Evolutionary conservation across 2,329 filamentous ascomycete species (phyloP).

Genomic region (Biscogniauxia mediterranea): DNA sequence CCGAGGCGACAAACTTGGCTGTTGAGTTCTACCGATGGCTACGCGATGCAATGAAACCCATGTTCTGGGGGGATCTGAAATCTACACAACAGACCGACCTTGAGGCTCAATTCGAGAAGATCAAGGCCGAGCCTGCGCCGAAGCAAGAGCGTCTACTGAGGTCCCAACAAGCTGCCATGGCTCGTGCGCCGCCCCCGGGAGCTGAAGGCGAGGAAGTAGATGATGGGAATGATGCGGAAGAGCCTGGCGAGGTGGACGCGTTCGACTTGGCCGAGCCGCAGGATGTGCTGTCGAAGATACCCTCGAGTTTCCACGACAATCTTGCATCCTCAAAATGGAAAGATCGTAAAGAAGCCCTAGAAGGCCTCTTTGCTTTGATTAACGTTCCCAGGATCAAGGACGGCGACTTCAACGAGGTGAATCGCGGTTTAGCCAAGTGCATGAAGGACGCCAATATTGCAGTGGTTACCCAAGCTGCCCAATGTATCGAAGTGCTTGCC

Average conservation of each 20-base stretch:
- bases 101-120: constrained; percentile 89
- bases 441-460: constrained; percentile 99
- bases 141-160: constrained; percentile 88
- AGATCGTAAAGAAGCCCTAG: constrained; percentile 90
- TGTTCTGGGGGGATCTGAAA: constrained; percentile 96
- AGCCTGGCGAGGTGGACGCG: constrained; percentile 71
- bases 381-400: constrained; percentile 93
- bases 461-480: constrained; percentile 88
- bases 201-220: constrained; percentile 58
- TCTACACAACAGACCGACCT: constrained; percentile 92
- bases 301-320: constrained; percentile 78
- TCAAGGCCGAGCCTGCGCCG: constrained; percentile 81
- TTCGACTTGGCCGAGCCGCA: constrained; percentile 84
- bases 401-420: constrained; percentile 80
- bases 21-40: constrained; percentile 97
- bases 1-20: constrained; percentile 85
- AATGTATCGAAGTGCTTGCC: constrained; percentile 85
- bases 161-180: constrained; percentile 83
- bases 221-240: constrained; percentile 58
- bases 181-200: constrained; percentile 61
- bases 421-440: constrained; percentile 81
- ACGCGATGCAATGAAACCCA: constrained; percentile 94
- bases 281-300: constrained; percentile 79
- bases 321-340: constrained; percentile 96
- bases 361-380: constrained; percentile 71